Evolutionary conservation across 331 rosid genomes (phyloP), one percentile per base, ranked within the genome.

Genomic region (Prunus yedoensis): DNA sequence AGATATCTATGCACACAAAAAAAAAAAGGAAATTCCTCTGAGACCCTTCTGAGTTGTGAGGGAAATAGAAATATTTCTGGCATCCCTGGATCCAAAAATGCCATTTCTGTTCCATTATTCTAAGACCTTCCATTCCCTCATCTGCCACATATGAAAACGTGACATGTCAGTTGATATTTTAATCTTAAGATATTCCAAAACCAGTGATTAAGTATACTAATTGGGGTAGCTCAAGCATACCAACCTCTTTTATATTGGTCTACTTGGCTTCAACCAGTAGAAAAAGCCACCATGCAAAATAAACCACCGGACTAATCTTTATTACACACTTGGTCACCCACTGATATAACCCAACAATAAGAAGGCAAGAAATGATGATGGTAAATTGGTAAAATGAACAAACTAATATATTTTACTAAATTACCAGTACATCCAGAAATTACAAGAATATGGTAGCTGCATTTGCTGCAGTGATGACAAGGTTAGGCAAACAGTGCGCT

Each of bases 31-130:
- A 75, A 78, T 75, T 80, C 79, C 70, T 73, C 17, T 43, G 71
- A 74, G 74, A 74, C 72, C 28, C 74, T 72, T 76, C 20, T 23
- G 25, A 50, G 71, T 17, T 50, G 16, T 4, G 11, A 23, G 59
- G 27, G 11, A 51, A 51, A 14, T 51, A 68, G 46, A 79, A 62
- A 28, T 72, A 32, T 66, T 32, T 32, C 38, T 68, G 76, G 32
- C 51, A 68, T 83, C 68, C 78, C 64, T 61, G 73, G 64, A 81
- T 56, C 73, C 77, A 78, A 78, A 65, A 76, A 46, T 63, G 76
- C 43, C 58, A 62, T 75, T 83, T 76, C 65, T 53, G 56, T 73
- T 61, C 62, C 66, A 49, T 73, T 74, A 20, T 73, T 78, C 74
- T 78, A 46, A 23, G 49, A 32, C 20, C 70, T 76, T 79, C 73